These are phyloP conservation scores for Yamadazyma mexicana DNA, from an alignment of 1,139 yeast species.

Conservation along the genomic window DNA sequence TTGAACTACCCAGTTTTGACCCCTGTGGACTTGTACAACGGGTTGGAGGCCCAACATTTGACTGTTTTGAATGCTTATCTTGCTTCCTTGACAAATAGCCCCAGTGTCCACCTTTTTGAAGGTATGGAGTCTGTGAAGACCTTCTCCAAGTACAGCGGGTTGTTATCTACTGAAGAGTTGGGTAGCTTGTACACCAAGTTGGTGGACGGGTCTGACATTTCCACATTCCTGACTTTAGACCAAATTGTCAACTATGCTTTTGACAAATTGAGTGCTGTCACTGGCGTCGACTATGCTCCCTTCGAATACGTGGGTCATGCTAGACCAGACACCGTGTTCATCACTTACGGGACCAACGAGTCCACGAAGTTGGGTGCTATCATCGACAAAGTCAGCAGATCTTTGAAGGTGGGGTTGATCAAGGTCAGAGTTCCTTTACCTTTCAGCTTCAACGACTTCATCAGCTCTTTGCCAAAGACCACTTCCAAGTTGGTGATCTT, in stretches of 20 bases:
- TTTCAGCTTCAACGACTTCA: conserved; percentile 63
- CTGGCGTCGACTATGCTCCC: conserved; percentile 61
- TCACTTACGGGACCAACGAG: conserved; percentile 74
- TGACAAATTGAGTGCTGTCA: conserved; percentile 50
- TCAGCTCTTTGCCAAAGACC: conserved; percentile 56
- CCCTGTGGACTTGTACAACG: conserved; percentile 53
- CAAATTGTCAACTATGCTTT: conserved; percentile 45
- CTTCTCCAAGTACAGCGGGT: conserved; percentile 48
- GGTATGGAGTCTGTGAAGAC: conserved; percentile 70
- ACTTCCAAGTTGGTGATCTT: conserved; percentile 64
- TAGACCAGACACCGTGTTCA: conserved; percentile 69
- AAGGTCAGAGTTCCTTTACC: conserved; percentile 80
- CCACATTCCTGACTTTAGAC: conserved; percentile 12
- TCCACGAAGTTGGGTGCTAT: conserved; percentile 52
- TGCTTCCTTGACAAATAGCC: conserved; percentile 52
- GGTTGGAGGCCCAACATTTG: conserved; percentile 64
- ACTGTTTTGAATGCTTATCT: conserved; percentile 66
- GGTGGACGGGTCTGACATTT: conserved; percentile 21
- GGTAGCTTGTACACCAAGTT: conserved; percentile 42
- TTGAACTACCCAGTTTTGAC: conserved; percentile 73
- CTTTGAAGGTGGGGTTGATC: conserved; percentile 58
- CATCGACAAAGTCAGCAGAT: conserved; percentile 31
- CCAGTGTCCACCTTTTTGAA: conserved; percentile 74
- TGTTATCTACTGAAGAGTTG: conserved; percentile 47
- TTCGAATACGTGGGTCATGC: conserved; percentile 71